Percentiles rank a stretch among this genome's conserved stretches.
Conservation (phyloP, 1,284 basidiomycete genomes). For the Hypsizygus ulmarius region DNA sequence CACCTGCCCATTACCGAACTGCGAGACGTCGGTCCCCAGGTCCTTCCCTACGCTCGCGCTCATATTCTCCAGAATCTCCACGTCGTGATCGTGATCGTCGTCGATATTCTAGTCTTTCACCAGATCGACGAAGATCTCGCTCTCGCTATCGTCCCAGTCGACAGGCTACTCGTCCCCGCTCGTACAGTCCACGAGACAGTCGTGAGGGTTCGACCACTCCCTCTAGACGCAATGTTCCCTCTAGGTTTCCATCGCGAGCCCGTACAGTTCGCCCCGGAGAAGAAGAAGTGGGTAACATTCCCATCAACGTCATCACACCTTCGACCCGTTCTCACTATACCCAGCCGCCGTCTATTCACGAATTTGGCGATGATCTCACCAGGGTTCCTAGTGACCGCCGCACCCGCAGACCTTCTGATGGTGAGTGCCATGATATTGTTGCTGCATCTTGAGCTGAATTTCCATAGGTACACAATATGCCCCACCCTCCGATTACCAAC, state of each 20-base stretch:
- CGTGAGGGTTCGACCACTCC: slow-evolving; percentile 6
- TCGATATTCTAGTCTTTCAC: slow-evolving; percentile 9
- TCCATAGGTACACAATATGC: slow-evolving; percentile 2
- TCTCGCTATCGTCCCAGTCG: not conserved
- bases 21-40: slow-evolving; percentile 6
- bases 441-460: not conserved
- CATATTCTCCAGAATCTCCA: slow-evolving; percentile 4
- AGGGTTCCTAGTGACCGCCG: slow-evolving; percentile 5
- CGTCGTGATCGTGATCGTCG: slow-evolving; percentile 2
- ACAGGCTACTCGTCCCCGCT: slow-evolving; percentile 3
- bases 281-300: slow-evolving; percentile 2
- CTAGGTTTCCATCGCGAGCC: not conserved
- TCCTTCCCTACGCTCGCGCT: slow-evolving; percentile 6
- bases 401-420: slow-evolving; percentile 5
- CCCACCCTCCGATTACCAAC: slow-evolving; percentile 10
- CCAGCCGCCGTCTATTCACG: slow-evolving; percentile 4
- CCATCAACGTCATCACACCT: slow-evolving; percentile 15
- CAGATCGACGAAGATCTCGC: not conserved
- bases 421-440: slow-evolving; percentile 7
- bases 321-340: slow-evolving; percentile 11
- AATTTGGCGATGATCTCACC: not conserved
- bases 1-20: slow-evolving; percentile 16
- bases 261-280: not conserved
- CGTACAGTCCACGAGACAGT: slow-evolving; percentile 7
- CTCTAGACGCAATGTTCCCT: not conserved